These are phyloP conservation scores for Penicillium brasilianum DNA, from an alignment of 2,329 filamentous ascomycete genomes.

Conservation along the genomic window DNA sequence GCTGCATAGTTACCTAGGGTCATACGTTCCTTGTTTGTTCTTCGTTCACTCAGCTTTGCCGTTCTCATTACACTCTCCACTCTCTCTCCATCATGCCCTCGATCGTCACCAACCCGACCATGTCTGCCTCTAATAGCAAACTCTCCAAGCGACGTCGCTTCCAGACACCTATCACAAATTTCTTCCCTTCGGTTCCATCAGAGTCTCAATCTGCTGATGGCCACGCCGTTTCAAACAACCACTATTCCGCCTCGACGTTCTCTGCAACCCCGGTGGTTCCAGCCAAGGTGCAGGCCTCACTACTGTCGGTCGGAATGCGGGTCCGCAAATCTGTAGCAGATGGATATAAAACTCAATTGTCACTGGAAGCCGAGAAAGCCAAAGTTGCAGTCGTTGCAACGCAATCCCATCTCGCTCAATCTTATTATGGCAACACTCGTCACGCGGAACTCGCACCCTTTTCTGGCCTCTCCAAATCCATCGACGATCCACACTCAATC, in stretches of 20 bases:
- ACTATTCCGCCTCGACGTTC: constrained; percentile 47
- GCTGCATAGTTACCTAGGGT: not conserved
- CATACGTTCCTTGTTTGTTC: constrained; percentile 8
- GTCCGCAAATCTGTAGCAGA: constrained; percentile 91
- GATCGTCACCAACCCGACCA: constrained; percentile 14
- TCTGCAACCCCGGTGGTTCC: constrained; percentile 62
- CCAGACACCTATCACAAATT: constrained; percentile 50
- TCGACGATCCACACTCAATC: constrained; percentile 27
- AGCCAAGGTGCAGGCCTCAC: constrained; percentile 72
- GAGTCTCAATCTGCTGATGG: constrained; percentile 17
- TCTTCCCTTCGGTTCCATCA: constrained; percentile 38
- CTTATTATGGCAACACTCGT: constrained; percentile 16
- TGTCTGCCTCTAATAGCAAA: constrained; percentile 24
- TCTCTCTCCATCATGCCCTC: constrained; percentile 27
- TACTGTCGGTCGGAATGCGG: constrained; percentile 93
- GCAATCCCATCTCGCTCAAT: constrained; percentile 5
- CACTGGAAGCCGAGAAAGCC: constrained; percentile 34
- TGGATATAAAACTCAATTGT: constrained; percentile 77
- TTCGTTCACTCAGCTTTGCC: not conserved
- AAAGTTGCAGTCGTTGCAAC: constrained; percentile 12
- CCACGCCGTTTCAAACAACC: constrained; percentile 41
- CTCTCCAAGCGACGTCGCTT: constrained; percentile 52
- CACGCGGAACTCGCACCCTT: constrained; percentile 74
- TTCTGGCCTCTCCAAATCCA: constrained; percentile 75
- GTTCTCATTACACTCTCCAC: constrained; percentile 3